phyloP scores from a whole-genome alignment of 768 basidiomycete species.

The Tulasnella sp. region DNA sequence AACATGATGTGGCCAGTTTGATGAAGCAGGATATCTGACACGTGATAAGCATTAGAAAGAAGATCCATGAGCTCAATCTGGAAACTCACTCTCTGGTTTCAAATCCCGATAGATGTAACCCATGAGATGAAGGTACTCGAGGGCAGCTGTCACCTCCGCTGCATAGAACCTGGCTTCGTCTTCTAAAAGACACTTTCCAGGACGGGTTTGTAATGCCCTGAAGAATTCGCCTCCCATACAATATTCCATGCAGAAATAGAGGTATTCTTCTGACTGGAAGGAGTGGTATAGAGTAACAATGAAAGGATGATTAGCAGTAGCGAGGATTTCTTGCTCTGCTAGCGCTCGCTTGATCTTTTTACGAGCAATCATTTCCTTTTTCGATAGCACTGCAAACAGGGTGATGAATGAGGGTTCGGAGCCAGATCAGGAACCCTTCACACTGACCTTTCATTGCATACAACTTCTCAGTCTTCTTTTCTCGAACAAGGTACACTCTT shows the following conservation, averaged over 20 bases:
- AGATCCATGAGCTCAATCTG: not conserved
- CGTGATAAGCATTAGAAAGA: not conserved
- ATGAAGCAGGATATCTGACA: conserved; percentile 85
- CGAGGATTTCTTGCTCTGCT: conserved; percentile 97
- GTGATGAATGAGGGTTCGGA: conserved; percentile 1
- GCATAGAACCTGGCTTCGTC: conserved; percentile 96
- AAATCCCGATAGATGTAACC: conserved; percentile 99
- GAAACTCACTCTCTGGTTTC: conserved; percentile 91
- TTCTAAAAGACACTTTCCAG: conserved; percentile 92
- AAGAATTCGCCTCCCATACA: conserved; percentile 99
- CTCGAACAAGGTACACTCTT: conserved; percentile 92
- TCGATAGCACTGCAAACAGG: conserved; percentile 62
- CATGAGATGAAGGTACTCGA: conserved; percentile 98
- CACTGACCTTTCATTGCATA: conserved; percentile 97
- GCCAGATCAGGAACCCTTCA: not conserved
- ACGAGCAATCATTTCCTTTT: conserved; percentile 99
- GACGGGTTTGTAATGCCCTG: conserved; percentile 87
- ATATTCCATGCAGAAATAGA: conserved; percentile 99
- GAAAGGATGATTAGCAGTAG: conserved; percentile 97
- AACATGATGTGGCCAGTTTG: conserved; percentile 99
- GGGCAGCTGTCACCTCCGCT: conserved; percentile 91
- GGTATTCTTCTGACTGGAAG: conserved; percentile 94
- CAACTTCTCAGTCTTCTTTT: conserved; percentile 93
- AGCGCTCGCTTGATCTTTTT: conserved; percentile 98
- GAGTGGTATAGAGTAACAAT: conserved; percentile 99